Conservation (phyloP, 1,284 basidiomycete genomes). For the Ustilago hordei region DNA sequence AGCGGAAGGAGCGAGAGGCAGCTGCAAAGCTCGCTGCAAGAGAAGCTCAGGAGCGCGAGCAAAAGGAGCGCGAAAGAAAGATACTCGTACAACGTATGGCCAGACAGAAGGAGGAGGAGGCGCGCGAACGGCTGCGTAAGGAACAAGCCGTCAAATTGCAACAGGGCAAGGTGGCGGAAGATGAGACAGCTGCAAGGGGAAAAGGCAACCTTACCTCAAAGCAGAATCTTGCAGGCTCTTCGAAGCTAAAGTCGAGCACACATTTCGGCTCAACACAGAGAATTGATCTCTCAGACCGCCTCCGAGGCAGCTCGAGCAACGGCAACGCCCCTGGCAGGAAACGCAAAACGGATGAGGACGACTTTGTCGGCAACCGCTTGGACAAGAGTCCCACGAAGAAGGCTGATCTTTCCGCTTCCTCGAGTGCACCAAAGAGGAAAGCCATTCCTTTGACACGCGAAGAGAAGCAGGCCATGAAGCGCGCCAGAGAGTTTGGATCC, state of each 20-base stretch:
- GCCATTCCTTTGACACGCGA: constrained; percentile 50
- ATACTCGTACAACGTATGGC: constrained; percentile 42
- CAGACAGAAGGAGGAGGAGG: constrained; percentile 44
- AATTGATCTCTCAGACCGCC: constrained; percentile 33
- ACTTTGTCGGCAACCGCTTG: constrained; percentile 50
- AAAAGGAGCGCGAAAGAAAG: constrained; percentile 47
- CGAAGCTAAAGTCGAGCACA: constrained; percentile 10
- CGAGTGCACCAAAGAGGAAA: constrained; percentile 23
- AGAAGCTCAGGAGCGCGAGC: constrained; percentile 39
- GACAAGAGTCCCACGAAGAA: constrained; percentile 21
- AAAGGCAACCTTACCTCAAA: not conserved
- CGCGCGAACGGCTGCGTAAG: constrained; percentile 35
- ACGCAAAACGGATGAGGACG: constrained; percentile 43
- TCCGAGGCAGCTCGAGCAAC: constrained; percentile 15
- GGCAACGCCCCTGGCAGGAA: constrained; percentile 14
- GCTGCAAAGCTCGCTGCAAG: constrained; percentile 41
- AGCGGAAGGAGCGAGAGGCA: constrained; percentile 37
- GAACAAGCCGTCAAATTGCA: constrained; percentile 22
- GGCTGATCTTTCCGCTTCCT: constrained; percentile 13
- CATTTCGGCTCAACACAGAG: constrained; percentile 38
- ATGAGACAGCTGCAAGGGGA: constrained; percentile 3
- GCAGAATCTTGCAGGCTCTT: not conserved
- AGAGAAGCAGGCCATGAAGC: constrained; percentile 51
- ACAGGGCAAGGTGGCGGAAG: constrained; percentile 17
- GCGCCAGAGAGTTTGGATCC: constrained; percentile 45